A percentile compares a stretch with the other conserved stretches of the same genome.
Conservation (phyloP, 2,329 filamentous ascomycete genomes). For the Periconia sp. region DNA sequence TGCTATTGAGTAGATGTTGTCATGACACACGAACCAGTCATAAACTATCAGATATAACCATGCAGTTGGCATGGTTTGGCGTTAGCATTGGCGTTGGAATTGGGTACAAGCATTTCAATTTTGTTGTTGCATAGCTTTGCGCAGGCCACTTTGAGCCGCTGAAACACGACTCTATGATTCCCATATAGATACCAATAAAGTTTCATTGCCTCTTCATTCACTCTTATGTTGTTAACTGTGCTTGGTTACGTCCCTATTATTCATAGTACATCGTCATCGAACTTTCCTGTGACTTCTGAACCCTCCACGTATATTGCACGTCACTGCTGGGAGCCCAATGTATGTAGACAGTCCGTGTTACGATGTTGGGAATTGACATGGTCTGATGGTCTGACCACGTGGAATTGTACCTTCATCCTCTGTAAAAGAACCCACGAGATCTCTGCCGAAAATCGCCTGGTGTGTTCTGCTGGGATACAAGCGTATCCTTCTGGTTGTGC, state of each 20-base stretch:
- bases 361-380: no score
- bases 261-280: no score
- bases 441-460: not conserved
- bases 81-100: not conserved
- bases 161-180: conserved; percentile 8
- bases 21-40: not conserved
- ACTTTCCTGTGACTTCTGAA: no score
- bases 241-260: no score
- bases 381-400: no score
- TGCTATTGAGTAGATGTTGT: conserved; percentile 56
- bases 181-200: conserved; percentile 12
- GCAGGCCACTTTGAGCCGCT: not conserved
- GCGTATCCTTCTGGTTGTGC: no score
- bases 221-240: not conserved
- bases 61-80: not conserved
- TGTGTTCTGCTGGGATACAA: not conserved
- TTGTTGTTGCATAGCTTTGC: conserved; percentile 8
- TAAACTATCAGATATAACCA: not conserved
- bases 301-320: no score
- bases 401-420: not conserved
- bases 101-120: not conserved
- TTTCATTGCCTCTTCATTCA: not conserved
- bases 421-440: not conserved
- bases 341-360: no score
- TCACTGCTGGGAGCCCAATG: no score